These are phyloP conservation scores for Coniosporium apollinis DNA, from an alignment of 495 filamentous ascomycete species.

Conservation along the genomic window DNA sequence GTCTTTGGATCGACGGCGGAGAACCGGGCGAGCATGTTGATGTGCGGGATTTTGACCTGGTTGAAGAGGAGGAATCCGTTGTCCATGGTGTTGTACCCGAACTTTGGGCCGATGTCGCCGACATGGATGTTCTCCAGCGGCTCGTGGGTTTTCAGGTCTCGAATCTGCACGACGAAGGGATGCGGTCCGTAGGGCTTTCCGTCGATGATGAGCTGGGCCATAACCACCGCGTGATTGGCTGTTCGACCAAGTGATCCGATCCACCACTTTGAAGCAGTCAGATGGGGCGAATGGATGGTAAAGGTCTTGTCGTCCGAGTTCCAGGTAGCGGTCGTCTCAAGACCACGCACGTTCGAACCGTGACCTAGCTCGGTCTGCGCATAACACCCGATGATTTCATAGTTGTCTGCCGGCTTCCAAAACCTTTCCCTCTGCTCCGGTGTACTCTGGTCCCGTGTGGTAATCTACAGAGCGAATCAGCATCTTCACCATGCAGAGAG, in stretches of 20 bases:
- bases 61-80: conserved; percentile 63
- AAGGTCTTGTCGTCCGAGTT: conserved; percentile 51
- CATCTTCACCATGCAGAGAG: too few relatives aligned
- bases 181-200: conserved; percentile 54
- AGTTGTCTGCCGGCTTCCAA: conserved; percentile 43
- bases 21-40: conserved; percentile 52
- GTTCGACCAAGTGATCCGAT: conserved; percentile 56
- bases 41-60: conserved; percentile 49
- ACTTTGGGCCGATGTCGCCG: conserved; percentile 61
- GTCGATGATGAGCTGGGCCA: conserved; percentile 49
- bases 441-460: conserved; percentile 51
- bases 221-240: conserved; percentile 58
- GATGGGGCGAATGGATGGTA: conserved; percentile 45
- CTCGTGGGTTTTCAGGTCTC: conserved; percentile 52
- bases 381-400: conserved; percentile 58
- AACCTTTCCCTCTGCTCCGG: conserved; percentile 54
- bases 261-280: conserved; percentile 67
- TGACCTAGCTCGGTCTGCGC: conserved; percentile 64
- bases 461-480: conserved; percentile 30
- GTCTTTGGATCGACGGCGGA: conserved; percentile 43
- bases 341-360: conserved; percentile 54
- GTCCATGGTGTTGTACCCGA: conserved; percentile 50
- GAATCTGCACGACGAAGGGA: conserved; percentile 59
- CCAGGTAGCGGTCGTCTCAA: conserved; percentile 61
- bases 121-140: conserved; percentile 53